phyloP scores from a whole-genome alignment of 495 filamentous ascomycete genomes.

The Tuber microsphaerosporum region DNA sequence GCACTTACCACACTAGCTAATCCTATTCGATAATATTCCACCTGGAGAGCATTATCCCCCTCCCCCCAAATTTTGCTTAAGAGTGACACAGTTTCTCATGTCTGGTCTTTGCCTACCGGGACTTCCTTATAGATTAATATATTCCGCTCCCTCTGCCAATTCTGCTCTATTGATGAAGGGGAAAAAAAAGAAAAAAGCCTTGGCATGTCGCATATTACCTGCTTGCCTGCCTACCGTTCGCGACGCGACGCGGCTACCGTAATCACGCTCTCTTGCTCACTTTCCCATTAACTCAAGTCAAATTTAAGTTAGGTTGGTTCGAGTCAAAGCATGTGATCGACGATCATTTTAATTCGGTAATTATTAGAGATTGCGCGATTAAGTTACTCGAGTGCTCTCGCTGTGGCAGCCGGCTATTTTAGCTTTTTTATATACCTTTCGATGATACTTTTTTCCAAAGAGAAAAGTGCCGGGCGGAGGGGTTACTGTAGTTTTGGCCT shows the following conservation, averaged over 20 bases:
- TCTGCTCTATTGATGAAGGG: background rate
- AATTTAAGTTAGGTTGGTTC: background rate
- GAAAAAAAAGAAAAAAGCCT: background rate
- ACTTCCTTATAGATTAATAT: background rate
- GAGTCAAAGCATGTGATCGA: background rate
- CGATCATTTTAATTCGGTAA: background rate
- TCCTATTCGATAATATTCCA: background rate
- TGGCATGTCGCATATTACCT: background rate
- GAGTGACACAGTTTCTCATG: background rate
- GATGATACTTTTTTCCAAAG: too few species aligned
- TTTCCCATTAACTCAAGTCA: background rate
- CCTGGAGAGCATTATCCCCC: too few species aligned
- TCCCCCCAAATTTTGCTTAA: background rate
- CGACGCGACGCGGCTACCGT: background rate
- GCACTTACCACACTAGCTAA: background rate
- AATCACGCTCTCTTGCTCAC: background rate
- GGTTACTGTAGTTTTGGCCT: background rate
- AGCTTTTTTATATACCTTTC: background rate
- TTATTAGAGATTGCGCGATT: slow-evolving; percentile 2
- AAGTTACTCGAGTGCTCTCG: background rate
- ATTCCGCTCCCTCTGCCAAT: too few species aligned
- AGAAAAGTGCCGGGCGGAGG: background rate
- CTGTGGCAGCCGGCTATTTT: background rate
- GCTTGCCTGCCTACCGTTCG: background rate
- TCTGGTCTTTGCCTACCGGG: background rate